Conservation (phyloP, 192 early-diverging fungal genomes). For the Coemansia sp. region DNA sequence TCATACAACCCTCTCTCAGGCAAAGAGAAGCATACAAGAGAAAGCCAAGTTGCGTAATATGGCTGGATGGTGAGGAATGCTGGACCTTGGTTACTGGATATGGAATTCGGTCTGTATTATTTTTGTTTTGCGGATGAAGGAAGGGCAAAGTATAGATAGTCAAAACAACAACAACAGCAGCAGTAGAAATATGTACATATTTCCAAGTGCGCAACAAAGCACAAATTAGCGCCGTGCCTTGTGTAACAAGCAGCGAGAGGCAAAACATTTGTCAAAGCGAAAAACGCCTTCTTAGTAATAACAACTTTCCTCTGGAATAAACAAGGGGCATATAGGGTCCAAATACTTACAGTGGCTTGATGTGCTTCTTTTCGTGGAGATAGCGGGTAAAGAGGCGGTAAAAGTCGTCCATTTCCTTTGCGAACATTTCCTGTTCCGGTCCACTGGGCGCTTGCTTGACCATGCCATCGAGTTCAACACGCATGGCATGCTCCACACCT, state of each 20-base stretch:
- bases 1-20: too few relatives aligned
- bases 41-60: neutral
- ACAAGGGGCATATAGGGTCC: neutral
- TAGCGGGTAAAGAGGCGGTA: constrained; percentile 83
- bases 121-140: neutral
- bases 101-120: neutral
- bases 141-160: neutral
- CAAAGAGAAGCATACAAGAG: too few relatives aligned
- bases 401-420: constrained; percentile 85
- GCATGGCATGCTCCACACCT: constrained; percentile 52
- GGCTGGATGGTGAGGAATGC: neutral
- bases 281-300: too few relatives aligned
- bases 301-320: neutral
- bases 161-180: too few relatives aligned
- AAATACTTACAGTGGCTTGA: constrained; percentile 53
- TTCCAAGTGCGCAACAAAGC: neutral
- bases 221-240: neutral
- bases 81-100: neutral
- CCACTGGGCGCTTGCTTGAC: constrained; percentile 38
- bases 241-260: too few relatives aligned
- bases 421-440: constrained; percentile 56
- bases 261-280: too few relatives aligned
- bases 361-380: constrained; percentile 69
- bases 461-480: constrained; percentile 48
- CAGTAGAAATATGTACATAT: neutral